Conservation (phyloP, 495 filamentous ascomycete species). For the Penicillium fimorum region DNA sequence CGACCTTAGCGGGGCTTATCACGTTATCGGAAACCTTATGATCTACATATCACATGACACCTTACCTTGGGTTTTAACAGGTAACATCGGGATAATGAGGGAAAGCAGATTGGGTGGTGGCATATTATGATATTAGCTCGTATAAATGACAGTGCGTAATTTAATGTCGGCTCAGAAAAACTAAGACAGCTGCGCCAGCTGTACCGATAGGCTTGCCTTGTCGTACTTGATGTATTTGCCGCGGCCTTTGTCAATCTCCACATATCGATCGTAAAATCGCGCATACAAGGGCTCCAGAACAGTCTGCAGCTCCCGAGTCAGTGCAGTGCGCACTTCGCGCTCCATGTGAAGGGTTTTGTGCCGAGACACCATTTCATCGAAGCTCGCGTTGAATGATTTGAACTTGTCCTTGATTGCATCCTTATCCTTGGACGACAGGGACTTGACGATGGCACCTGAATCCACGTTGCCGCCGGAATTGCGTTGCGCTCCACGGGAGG, state of each 20-base stretch:
- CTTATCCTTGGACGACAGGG: slow-evolving; percentile 81
- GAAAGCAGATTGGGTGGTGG: not conserved
- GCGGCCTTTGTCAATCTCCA: slow-evolving; percentile 94
- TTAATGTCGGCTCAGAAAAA: not conserved
- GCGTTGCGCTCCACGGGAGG: slow-evolving; percentile 65
- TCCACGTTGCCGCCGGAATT: slow-evolving; percentile 66
- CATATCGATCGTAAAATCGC: slow-evolving; percentile 95
- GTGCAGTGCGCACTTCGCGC: slow-evolving; percentile 73
- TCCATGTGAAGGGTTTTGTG: slow-evolving; percentile 85
- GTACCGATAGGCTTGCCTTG: slow-evolving; percentile 59
- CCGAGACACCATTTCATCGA: slow-evolving; percentile 79
- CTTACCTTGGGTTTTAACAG: not conserved
- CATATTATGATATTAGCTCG: slow-evolving; percentile 13
- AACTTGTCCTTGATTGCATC: slow-evolving; percentile 97
- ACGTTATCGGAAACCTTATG: slow-evolving; percentile 34
- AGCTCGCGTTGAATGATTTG: slow-evolving; percentile 81
- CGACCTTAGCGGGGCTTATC: slow-evolving; percentile 42
- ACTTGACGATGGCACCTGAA: slow-evolving; percentile 78
- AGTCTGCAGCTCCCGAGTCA: slow-evolving; percentile 78
- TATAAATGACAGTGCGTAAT: not conserved
- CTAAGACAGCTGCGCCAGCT: slow-evolving; percentile 43
- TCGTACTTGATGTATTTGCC: slow-evolving; percentile 98
- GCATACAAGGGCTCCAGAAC: slow-evolving; percentile 93
- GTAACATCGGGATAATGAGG: too few relatives aligned
- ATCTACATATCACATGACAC: slow-evolving; percentile 20